Percentiles rank a stretch among this genome's conserved stretches.
These are phyloP conservation scores for Candolleomyces efflorescens DNA, from an alignment of 768 basidiomycete genomes.

Conservation along the genomic window DNA sequence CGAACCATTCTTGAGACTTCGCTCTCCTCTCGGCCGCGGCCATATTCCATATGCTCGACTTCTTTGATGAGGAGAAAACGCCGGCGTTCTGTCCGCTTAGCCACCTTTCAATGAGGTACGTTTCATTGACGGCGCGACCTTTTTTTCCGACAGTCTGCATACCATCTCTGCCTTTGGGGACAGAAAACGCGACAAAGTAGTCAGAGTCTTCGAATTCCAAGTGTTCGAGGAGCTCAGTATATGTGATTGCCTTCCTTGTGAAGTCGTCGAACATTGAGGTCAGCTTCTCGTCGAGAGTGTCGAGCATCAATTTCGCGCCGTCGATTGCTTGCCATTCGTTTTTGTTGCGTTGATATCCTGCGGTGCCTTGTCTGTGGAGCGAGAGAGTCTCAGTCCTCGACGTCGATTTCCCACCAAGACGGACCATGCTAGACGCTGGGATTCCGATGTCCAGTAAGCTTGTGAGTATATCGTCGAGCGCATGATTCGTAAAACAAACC, in stretches of 20 bases:
- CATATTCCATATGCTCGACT: slow-evolving; percentile 35
- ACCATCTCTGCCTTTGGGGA: slow-evolving; percentile 38
- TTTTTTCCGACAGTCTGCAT: slow-evolving; percentile 40
- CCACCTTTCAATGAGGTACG: slow-evolving; percentile 51
- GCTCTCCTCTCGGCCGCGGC: slow-evolving; percentile 18
- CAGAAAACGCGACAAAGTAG: slow-evolving; percentile 41
- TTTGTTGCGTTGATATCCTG: slow-evolving; percentile 17
- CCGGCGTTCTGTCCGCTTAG: slow-evolving; percentile 40
- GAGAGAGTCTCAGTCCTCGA: slow-evolving; percentile 39
- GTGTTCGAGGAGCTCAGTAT: slow-evolving; percentile 34
- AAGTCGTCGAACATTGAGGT: slow-evolving; percentile 23
- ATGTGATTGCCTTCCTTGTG: slow-evolving; percentile 13
- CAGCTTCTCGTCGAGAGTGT: neutral
- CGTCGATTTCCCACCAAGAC: slow-evolving; percentile 57
- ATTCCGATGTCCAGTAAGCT: slow-evolving; percentile 61
- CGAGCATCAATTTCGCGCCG: slow-evolving; percentile 22
- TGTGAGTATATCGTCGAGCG: slow-evolving; percentile 65
- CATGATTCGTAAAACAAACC: slow-evolving; percentile 73
- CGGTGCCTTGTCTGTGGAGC: slow-evolving; percentile 34
- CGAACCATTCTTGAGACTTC: slow-evolving; percentile 28
- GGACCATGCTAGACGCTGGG: slow-evolving; percentile 41
- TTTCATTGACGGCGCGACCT: slow-evolving; percentile 27
- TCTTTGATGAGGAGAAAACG: slow-evolving; percentile 23
- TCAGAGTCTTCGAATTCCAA: slow-evolving; percentile 49
- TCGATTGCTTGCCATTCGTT: slow-evolving; percentile 41